Percentiles rank a stretch among this genome's conserved stretches.
Evolutionary conservation across 2,329 filamentous ascomycete species (phyloP).

Genomic region (Colletotrichum eleusines): DNA sequence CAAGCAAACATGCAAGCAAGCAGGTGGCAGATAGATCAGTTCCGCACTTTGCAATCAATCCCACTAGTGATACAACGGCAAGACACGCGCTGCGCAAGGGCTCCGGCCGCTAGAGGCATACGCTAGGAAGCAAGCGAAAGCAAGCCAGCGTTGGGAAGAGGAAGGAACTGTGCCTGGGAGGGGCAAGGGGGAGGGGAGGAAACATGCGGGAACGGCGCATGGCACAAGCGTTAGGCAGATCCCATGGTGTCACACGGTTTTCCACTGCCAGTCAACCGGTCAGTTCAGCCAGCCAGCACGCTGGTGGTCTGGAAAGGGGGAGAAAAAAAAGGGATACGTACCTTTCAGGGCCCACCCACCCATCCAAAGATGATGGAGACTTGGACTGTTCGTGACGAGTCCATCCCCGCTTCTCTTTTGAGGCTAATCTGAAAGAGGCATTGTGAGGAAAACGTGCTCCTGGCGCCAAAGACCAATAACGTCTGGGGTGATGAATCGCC

Average conservation of each 20-base stretch:
- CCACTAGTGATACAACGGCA: not conserved
- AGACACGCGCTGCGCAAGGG: slow-evolving; percentile 2
- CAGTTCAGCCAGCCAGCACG: not conserved
- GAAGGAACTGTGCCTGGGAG: not conserved
- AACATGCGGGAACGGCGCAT: slow-evolving; percentile 26
- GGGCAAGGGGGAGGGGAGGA: not conserved
- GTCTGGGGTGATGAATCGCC: slow-evolving; percentile 12
- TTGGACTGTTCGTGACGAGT: not conserved
- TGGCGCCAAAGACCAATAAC: slow-evolving; percentile 1
- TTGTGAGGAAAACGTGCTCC: not conserved
- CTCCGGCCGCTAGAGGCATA: slow-evolving; percentile 16
- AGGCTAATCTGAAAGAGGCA: not conserved
- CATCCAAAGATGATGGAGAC: not conserved
- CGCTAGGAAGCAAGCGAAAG: slow-evolving; percentile 35
- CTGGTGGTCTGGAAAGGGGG: not conserved
- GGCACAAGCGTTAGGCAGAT: slow-evolving; percentile 12
- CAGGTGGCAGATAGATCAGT: slow-evolving; percentile 2
- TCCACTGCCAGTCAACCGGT: not conserved
- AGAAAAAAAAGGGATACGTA: not conserved
- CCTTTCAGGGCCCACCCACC: not conserved
- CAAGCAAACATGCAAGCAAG: not conserved
- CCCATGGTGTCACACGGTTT: not conserved
- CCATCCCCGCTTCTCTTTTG: not conserved
- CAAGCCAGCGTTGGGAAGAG: slow-evolving; percentile 9
- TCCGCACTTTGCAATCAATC: not conserved